Evolutionary conservation across 352 stramenopile species (phyloP), one percentile per base, ranked within the genome.

Genomic region (Saprolegnia diclina): DNA sequence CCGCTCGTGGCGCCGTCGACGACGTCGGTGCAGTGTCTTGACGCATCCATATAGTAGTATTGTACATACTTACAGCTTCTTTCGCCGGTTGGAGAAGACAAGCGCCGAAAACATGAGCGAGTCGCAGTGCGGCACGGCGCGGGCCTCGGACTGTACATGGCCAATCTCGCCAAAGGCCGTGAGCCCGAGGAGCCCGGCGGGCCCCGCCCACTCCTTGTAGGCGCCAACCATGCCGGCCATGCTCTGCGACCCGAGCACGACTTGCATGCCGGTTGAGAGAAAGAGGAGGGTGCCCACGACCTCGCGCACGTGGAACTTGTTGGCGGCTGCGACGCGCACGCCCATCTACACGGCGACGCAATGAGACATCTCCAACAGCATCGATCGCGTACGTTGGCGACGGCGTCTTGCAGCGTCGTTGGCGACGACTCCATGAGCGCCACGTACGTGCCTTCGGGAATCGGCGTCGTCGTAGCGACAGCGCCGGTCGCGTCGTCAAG

Each of bases 191-290:
- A 95, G 75, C 4, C 81, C 91, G 14, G 83, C 84, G 7, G 82
- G 82, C 57, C 83, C 83, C 1, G 87, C 91, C 87, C 87, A 95
- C 56, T 90, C 77, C 42, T 85, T 88, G 73, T 92, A 95, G 16
- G 87, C 85, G 19, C 86, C 86, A n/a, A 94, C 87, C 85, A 95
- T 92, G 69, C 92, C 87, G 0, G 87, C 81, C 87, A 95, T 95
- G 74, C 82, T 91, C 71, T 92, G 91, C 72, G 92, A 83, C 16
- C 87, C 87, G 19, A 93, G 71, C 19, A 95, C 75, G n/a, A 85
- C 85, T 59, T 95, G 85, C 5, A 95, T 82, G 22, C 85, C 87
- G 13, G 87, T 85, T 11, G 87, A 95, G 16, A 95, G 72, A 73
- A 95, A 95, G 84, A 95, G 92, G 35, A 95, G 72, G 65, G 83